phyloP scores from a whole-genome alignment of 768 basidiomycete species.

The Dendrothele bispora region DNA sequence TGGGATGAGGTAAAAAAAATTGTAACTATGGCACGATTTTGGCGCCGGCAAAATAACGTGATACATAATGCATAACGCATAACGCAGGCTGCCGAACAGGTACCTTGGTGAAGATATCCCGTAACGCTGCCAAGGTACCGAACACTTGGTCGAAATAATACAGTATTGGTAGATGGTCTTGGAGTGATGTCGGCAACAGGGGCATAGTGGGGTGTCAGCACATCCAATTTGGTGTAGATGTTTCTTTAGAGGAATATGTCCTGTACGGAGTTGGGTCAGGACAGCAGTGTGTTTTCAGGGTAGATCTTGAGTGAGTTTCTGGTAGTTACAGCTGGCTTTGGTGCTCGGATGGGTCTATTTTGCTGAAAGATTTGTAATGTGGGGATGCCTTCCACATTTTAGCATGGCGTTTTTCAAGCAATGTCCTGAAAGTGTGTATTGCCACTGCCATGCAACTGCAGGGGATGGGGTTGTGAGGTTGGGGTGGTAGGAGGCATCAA shows the following conservation, averaged over 20 bases:
- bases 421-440: neutral
- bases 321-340: neutral
- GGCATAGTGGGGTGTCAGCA: conserved; percentile 16
- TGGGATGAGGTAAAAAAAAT: no score
- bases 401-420: neutral
- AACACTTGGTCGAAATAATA: neutral
- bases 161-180: conserved; percentile 16
- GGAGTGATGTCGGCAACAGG: conserved; percentile 3
- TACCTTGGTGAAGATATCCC: neutral
- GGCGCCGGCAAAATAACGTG: neutral
- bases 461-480: neutral
- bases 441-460: conserved; percentile 4
- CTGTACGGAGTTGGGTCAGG: conserved; percentile 29
- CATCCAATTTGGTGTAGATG: conserved; percentile 23
- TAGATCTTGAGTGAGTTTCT: neutral
- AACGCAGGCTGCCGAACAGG: neutral
- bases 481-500: neutral
- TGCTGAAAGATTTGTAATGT: neutral
- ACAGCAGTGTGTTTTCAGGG: conserved; percentile 15
- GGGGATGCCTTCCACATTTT: conserved; percentile 5
- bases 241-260: conserved; percentile 25
- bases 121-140: neutral
- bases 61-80: neutral
- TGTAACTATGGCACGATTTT: neutral
- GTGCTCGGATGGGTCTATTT: neutral